These are phyloP conservation scores for Aspergillus conjunctus DNA, from an alignment of 495 filamentous ascomycete species.

Conservation along the genomic window DNA sequence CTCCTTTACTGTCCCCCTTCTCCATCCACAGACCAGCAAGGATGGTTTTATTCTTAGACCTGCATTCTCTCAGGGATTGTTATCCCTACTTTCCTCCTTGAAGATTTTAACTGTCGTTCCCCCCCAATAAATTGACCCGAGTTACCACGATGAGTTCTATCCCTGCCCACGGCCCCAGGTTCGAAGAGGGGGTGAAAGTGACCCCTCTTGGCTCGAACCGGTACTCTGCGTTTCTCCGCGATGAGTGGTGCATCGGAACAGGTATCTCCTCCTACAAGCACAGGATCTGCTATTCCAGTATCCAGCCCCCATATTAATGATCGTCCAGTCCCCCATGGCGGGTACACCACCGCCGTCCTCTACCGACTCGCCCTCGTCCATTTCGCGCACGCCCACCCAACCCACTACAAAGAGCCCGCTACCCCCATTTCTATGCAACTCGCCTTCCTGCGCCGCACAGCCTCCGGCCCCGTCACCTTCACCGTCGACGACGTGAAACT, in stretches of 20 bases:
- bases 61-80: not conserved
- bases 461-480: conserved; percentile 62
- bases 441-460: conserved; percentile 70
- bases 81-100: not conserved
- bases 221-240: conserved; percentile 58
- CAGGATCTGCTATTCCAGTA: not conserved
- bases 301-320: not conserved
- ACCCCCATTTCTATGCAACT: conserved; percentile 66
- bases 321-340: conserved; percentile 75
- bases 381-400: conserved; percentile 63
- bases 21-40: not conserved
- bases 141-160: conserved; percentile 6
- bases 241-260: conserved; percentile 73
- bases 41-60: not conserved
- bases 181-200: conserved; percentile 61
- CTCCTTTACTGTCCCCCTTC: not conserved
- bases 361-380: conserved; percentile 62
- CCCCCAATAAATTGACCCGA: not conserved
- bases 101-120: not conserved
- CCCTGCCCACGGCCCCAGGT: conserved; percentile 38
- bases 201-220: conserved; percentile 58
- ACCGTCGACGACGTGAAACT: conserved; percentile 72
- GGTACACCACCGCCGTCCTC: conserved; percentile 69
- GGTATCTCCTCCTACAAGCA: conserved; percentile 40
- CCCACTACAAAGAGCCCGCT: conserved; percentile 60